Percentiles rank a stretch among this genome's conserved stretches.
Evolutionary conservation across 306 rosid genomes (phyloP).

Genomic region (Quercus alba): DNA sequence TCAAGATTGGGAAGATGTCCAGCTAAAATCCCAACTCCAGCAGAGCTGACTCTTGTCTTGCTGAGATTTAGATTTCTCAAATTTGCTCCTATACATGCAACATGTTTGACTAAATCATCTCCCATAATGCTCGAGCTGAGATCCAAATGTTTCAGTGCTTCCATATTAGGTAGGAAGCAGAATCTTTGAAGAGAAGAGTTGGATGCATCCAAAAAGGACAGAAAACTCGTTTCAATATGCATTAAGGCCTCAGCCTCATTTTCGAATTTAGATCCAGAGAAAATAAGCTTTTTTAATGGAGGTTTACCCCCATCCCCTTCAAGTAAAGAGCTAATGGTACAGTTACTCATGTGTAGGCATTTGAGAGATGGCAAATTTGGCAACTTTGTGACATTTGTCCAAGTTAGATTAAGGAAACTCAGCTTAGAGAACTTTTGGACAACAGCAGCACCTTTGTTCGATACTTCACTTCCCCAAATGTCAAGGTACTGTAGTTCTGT

Average conservation of each 20-base stretch:
- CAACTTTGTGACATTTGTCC: constrained; percentile 74
- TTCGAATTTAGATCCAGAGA: constrained; percentile 60
- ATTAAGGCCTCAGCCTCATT: constrained; percentile 54
- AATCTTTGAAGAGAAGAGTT: constrained; percentile 53
- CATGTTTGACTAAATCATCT: constrained; percentile 58
- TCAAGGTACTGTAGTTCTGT: constrained; percentile 68
- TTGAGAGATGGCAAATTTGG: constrained; percentile 61
- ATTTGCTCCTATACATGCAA: constrained; percentile 58
- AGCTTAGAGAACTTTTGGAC: constrained; percentile 59
- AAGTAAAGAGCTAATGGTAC: constrained; percentile 62
- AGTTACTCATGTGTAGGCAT: constrained; percentile 77
- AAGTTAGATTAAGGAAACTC: constrained; percentile 75
- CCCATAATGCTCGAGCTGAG: constrained; percentile 67
- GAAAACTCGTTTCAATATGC: constrained; percentile 35
- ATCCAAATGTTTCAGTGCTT: constrained; percentile 66
- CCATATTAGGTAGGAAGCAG: constrained; percentile 54
- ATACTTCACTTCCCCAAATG: constrained; percentile 87
- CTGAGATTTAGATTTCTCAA: constrained; percentile 71
- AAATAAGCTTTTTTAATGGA: constrained; percentile 59
- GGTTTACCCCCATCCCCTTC: constrained; percentile 43
- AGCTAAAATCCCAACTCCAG: constrained; percentile 64
- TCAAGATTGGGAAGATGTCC: constrained; percentile 76
- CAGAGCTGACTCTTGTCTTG: constrained; percentile 65
- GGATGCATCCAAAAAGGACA: constrained; percentile 62
- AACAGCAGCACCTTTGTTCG: constrained; percentile 64